Conservation (phyloP, 2,329 filamentous ascomycete genomes). For the Microdochium trichocladiopsis region DNA sequence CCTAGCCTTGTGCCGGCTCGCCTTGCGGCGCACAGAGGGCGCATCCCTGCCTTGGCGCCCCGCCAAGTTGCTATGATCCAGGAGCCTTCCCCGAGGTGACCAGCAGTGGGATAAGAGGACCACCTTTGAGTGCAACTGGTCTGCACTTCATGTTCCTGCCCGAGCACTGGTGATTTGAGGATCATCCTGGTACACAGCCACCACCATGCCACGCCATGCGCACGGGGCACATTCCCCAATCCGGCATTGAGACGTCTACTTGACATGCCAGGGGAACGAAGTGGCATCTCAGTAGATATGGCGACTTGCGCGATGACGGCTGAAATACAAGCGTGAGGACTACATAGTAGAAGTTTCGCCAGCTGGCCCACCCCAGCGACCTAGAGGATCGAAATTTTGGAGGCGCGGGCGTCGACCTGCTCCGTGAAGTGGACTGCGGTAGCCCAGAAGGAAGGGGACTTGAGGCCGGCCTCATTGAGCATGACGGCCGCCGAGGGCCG, state of each 20-base stretch:
- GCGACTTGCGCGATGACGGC: background rate
- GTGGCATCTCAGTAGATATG: background rate
- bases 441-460: conserved; percentile 92
- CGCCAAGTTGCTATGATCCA: no score
- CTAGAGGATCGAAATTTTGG: background rate
- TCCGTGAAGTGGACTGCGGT: conserved; percentile 81
- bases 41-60: background rate
- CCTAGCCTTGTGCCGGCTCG: no score
- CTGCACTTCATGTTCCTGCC: background rate
- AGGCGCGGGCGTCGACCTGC: conserved; percentile 63
- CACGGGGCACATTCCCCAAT: background rate
- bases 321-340: background rate
- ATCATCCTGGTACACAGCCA: background rate
- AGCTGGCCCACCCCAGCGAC: background rate
- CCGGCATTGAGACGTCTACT: background rate
- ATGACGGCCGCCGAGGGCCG: conserved; percentile 61
- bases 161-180: background rate
- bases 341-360: background rate
- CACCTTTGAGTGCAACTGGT: background rate
- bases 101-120: background rate
- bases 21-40: background rate
- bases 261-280: background rate
- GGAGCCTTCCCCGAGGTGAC: background rate
- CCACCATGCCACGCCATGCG: background rate
- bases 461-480: conserved; percentile 90